Evolutionary conservation across 208 protist genomes (phyloP).

Genomic region (Naegleria fowleri): DNA sequence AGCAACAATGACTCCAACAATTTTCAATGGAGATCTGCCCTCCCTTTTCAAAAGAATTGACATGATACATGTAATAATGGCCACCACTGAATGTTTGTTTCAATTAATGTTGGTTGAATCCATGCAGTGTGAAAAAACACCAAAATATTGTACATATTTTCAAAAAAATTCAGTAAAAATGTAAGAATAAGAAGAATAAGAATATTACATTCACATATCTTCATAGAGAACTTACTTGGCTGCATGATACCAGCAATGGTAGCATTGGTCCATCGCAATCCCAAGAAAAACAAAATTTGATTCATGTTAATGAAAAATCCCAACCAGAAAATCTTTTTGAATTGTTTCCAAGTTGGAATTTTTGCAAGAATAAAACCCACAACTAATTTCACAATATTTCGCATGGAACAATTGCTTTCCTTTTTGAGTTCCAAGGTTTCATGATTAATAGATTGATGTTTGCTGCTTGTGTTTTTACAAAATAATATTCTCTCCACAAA

Average conservation of each 20-base stretch:
- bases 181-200: too few species aligned
- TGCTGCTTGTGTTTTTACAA: background rate
- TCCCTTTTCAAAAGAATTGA: slow-evolving; percentile 5
- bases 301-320: background rate
- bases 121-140: too few species aligned
- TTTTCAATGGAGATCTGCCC: background rate
- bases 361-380: background rate
- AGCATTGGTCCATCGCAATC: background rate
- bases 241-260: background rate
- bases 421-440: too few species aligned
- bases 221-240: too few species aligned
- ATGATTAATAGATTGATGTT: background rate
- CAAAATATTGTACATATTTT: too few species aligned
- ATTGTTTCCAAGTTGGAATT: background rate
- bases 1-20: background rate
- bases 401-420: too few species aligned
- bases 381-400: background rate
- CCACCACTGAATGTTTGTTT: background rate
- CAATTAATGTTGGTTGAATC: too few species aligned
- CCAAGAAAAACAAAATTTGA: background rate
- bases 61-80: background rate
- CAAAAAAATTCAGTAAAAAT: too few species aligned
- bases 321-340: background rate
- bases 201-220: too few species aligned
- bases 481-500: too few species aligned